Conservation (phyloP, 2,329 filamentous ascomycete genomes). For the Phialophora expanda region DNA sequence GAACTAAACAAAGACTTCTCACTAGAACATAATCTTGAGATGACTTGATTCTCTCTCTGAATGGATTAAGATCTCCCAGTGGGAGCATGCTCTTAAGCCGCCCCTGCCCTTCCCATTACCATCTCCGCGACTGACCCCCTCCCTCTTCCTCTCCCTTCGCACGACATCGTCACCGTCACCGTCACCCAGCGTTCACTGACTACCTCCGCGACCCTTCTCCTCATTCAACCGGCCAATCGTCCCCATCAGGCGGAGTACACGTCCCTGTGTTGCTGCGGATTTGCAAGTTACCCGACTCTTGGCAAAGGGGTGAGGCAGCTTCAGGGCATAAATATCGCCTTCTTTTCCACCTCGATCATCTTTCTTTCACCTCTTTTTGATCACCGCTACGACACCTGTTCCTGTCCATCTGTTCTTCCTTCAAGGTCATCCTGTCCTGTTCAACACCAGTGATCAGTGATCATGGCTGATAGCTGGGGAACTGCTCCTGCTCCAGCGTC, state of each 20-base stretch:
- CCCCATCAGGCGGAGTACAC: background rate
- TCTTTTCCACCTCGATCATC: constrained; percentile 8
- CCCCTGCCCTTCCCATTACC: background rate
- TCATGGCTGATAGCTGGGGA: background rate
- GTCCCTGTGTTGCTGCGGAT: background rate
- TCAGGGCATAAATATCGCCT: constrained; percentile 12
- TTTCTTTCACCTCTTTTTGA: constrained; percentile 4
- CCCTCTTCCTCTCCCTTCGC: background rate
- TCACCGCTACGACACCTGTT: constrained; percentile 7
- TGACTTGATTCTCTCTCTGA: background rate
- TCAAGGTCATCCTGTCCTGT: background rate
- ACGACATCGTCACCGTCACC: background rate
- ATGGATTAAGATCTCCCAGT: background rate
- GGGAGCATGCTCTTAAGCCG: background rate
- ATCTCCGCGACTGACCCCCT: background rate
- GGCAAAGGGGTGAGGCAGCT: background rate
- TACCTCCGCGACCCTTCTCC: background rate
- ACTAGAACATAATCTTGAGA: background rate
- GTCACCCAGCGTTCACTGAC: background rate
- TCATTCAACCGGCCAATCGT: constrained; percentile 5
- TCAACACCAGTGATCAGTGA: background rate
- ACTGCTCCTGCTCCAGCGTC: background rate
- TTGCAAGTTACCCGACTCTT: background rate
- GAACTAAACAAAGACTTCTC: background rate
- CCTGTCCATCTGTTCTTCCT: constrained; percentile 3